Percentiles rank a stretch among this genome's conserved stretches.
Evolutionary conservation across 768 basidiomycete species (phyloP).

Genomic region (Kwoniella europaea): DNA sequence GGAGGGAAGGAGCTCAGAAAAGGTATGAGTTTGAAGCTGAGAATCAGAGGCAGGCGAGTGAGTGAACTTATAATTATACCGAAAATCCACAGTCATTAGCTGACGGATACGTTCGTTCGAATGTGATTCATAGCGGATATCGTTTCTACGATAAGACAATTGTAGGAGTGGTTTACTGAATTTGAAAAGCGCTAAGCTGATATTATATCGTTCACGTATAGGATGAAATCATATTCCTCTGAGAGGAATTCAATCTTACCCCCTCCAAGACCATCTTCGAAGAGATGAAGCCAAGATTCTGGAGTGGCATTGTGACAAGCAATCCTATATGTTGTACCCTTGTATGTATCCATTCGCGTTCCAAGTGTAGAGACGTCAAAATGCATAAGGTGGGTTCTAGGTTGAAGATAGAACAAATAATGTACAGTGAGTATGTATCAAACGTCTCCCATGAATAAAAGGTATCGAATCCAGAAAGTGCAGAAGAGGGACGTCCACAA

Average conservation of each 20-base stretch:
- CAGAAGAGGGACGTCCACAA: too few species aligned
- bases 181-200: not conserved
- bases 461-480: too few species aligned
- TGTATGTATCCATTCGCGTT: too few species aligned
- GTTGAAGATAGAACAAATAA: too few species aligned
- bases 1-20: slow-evolving; percentile 72
- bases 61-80: slow-evolving; percentile 49
- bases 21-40: slow-evolving; percentile 98
- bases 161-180: slow-evolving; percentile 29
- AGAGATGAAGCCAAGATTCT: slow-evolving; percentile 1
- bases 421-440: too few species aligned
- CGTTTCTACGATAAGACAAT: slow-evolving; percentile 36
- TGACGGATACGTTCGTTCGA: not conserved
- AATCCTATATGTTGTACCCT: not conserved
- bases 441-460: too few species aligned
- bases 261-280: slow-evolving; percentile 24
- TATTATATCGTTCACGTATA: slow-evolving; percentile 1
- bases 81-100: not conserved
- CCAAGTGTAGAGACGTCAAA: too few species aligned
- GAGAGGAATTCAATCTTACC: slow-evolving; percentile 41
- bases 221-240: slow-evolving; percentile 45
- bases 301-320: not conserved
- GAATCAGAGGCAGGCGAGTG: slow-evolving; percentile 76
- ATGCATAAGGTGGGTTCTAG: too few species aligned
- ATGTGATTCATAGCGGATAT: slow-evolving; percentile 37